Base-by-base conservation (phyloP, 176 grass and related monocot species). In the Elaeis guineensis region DNA sequence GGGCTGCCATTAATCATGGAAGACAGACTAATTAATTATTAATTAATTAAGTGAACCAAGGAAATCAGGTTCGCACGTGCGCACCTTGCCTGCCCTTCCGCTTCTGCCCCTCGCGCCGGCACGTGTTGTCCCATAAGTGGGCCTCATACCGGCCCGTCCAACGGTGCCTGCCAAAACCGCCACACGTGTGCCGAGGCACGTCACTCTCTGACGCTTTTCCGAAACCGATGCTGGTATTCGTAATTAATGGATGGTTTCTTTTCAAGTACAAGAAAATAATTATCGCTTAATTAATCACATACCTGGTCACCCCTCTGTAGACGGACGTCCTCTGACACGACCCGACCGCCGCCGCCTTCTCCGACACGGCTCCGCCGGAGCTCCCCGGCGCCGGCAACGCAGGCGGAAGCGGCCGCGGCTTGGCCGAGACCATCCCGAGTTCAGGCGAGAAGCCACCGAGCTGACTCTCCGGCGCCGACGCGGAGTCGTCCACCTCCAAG, bases 281-380 rank as follows among this genome's bases (percentile, higher is more conserved):
- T 44, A 44, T 44, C 35, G 35, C 35, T 44, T 44, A 44, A 44
- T 44, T 44, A 35, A 35, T 9, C 32, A 35, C 32, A 35, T 14
- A 90, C 89, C 89, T 93, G 58, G 89, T 93, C 16, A 93, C 89
- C 12, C 89, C 89, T 39, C 89, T 77, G 85, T 73, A 93, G 64
- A 63, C 75, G 20, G 89, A 93, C 57, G 89, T 88, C 63, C 84
- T 79, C 2, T 79, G 52, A 48, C 71, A 67, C 25, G 48, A 19
- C 26, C 16, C 69, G 50, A 19, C 35, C 35, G 35, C 35, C 35
- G 9, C 9, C 7, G 35, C 1, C 35, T 8, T 44, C 35, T 44
- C 35, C 8, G 35, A 44, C 35, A 0, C 11, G 35, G 35, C 35
- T 44, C 8, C 8, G 9, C 2, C 8, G 35, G 35, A 14, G 58